Base-by-base conservation (phyloP, 805 yeast species). In the Myxozyma neglecta region DNA sequence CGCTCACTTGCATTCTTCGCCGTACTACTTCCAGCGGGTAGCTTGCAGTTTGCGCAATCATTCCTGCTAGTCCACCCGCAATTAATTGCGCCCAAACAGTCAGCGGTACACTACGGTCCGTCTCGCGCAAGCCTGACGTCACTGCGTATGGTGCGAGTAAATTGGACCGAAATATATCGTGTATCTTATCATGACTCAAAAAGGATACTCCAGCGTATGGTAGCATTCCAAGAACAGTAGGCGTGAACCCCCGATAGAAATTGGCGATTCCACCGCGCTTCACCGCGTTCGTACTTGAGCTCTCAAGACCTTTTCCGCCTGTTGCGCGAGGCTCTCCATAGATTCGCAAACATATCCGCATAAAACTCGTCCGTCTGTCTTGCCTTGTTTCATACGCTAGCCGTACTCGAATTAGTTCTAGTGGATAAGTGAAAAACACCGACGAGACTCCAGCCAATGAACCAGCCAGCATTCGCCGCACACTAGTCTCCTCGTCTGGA, bases 181-280 rank as follows among this genome's bases (percentile, higher is more conserved):
- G 98, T 60, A 92, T 79, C 59, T 85, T 73, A 76, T 94, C 99
- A 75, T 94, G 98, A 3, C 97, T 89, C 76, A 91, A 89, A 71
- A 94, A 94, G 3, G 97, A 89, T 3, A 93, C 97, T 10, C 99
- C 99, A 0, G 99, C 99, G 73, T 94, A 94, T 0, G 99, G 99
- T 24, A 94, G 80, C 96, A 94, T 92, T 10, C 99, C 99, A 45
- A 92, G 70, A 49, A 94, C 86, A 0, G 99, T 94, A 18, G 99
- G 97, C 7, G 88, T 83, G 74, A 93, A 94, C 1, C 99, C 99
- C 60, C 97, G 81, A 76, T 93, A 94, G 74, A 92, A 94, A 76
- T 92, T 93, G 56, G 83, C 76, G 11, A 83, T 65, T n/a, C 36
- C 39, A 50, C 71, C 34, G 11, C n/a, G n/a, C 36, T 60, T 10